Percentiles rank a stretch among this genome's conserved stretches.
These are phyloP conservation scores for Marchantia polymorpha DNA, from an alignment of 225 moss, liverwort and hornwort genomes.

Conservation along the genomic window DNA sequence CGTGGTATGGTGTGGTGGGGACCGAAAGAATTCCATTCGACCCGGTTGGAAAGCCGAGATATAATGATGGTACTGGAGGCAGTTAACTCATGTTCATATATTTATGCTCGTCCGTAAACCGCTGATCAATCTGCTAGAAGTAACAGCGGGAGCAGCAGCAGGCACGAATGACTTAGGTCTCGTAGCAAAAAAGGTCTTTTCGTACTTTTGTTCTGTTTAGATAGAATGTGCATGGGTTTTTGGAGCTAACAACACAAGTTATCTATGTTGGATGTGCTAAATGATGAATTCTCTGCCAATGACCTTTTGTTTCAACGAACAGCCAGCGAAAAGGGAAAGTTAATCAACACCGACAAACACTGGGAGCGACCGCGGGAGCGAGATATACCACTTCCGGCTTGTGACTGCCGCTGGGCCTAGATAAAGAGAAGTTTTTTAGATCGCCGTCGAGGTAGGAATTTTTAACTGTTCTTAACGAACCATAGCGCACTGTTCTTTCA, in stretches of 20 bases:
- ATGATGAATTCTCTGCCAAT: neutral
- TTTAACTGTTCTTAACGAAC: neutral
- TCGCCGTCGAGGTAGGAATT: neutral
- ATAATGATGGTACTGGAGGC: neutral
- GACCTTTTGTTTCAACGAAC: neutral
- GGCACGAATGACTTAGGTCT: neutral
- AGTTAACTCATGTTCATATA: neutral
- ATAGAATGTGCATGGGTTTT: neutral
- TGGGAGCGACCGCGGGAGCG: neutral
- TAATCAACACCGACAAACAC: neutral
- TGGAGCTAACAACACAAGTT: neutral
- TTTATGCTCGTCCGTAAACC: neutral
- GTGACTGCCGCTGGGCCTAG: neutral
- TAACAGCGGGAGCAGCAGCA: neutral
- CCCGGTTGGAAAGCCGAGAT: neutral
- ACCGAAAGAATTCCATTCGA: neutral
- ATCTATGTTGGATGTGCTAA: neutral
- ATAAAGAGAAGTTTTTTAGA: neutral
- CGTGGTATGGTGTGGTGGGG: no score
- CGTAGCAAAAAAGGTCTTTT: neutral
- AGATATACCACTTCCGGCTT: neutral
- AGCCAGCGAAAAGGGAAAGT: neutral
- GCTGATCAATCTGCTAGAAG: neutral
- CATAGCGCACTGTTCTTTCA: slow-evolving; percentile 1
- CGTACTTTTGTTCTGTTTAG: neutral